A percentile compares a stretch with the other conserved stretches of the same genome.
phyloP scores from a whole-genome alignment of 495 filamentous ascomycete genomes.

The Clavariopsis aquatica region DNA sequence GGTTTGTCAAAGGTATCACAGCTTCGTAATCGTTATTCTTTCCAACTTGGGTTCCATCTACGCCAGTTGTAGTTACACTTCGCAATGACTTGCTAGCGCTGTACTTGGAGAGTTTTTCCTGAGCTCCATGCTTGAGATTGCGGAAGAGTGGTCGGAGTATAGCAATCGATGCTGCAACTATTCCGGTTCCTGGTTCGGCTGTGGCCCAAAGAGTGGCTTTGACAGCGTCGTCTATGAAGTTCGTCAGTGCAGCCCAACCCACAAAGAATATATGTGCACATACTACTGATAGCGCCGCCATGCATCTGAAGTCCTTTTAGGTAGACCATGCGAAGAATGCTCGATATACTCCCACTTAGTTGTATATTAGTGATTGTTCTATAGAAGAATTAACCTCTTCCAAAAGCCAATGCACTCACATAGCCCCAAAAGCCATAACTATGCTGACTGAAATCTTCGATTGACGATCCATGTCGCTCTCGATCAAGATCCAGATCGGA shows the following conservation, averaged over 20 bases:
- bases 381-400: not conserved
- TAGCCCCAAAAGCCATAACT: conserved; percentile 29
- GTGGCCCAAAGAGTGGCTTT: conserved; percentile 36
- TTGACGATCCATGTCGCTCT: conserved; percentile 43
- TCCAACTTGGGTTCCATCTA: not conserved
- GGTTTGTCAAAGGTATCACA: not conserved
- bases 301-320: conserved; percentile 31
- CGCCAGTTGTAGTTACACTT: not conserved
- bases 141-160: conserved; percentile 39
- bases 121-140: conserved; percentile 6
- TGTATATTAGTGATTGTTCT: not conserved
- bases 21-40: not conserved
- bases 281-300: conserved; percentile 30
- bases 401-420: conserved; percentile 16
- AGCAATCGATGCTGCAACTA: conserved; percentile 36
- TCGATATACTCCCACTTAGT: conserved; percentile 23
- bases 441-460: conserved; percentile 29
- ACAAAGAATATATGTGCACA: not conserved
- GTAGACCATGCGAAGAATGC: conserved; percentile 33
- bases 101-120: conserved; percentile 11
- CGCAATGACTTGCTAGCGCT: not conserved
- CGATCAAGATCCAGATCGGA: conserved; percentile 47
- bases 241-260: not conserved
- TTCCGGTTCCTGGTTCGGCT: conserved; percentile 40
- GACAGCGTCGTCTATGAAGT: conserved; percentile 2